A percentile compares a stretch with the other conserved stretches of the same genome.
Evolutionary conservation across 768 basidiomycete genomes (phyloP).

Genomic region (Naganishia onofrii): DNA sequence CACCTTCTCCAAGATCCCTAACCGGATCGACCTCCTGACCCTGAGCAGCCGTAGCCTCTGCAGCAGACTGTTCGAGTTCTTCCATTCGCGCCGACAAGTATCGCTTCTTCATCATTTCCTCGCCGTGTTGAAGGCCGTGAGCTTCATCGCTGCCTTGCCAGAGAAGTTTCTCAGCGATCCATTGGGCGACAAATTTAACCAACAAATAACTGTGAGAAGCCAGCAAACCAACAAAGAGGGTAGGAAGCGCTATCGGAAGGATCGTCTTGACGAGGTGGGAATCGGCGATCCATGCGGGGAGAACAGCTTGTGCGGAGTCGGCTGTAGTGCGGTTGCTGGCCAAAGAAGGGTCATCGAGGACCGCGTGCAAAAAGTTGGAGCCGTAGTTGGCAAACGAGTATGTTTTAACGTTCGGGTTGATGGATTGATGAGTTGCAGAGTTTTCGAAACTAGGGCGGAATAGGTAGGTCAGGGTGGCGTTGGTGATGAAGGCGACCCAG

Average conservation of each 20-base stretch:
- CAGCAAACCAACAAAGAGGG: slow-evolving; percentile 69
- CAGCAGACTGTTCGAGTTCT: slow-evolving; percentile 31
- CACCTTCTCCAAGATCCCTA: background rate
- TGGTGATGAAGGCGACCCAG: slow-evolving; percentile 84
- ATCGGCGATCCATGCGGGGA: slow-evolving; percentile 23
- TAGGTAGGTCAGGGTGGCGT: slow-evolving; percentile 84
- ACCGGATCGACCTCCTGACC: slow-evolving; percentile 9
- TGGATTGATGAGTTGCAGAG: slow-evolving; percentile 35
- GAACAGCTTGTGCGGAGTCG: slow-evolving; percentile 20
- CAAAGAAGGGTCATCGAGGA: slow-evolving; percentile 29
- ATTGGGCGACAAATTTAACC: slow-evolving; percentile 63
- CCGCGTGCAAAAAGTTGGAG: slow-evolving; percentile 29
- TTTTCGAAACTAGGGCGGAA: slow-evolving; percentile 61
- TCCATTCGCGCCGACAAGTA: slow-evolving; percentile 30
- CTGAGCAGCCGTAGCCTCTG: slow-evolving; percentile 3
- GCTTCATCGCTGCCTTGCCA: slow-evolving; percentile 75
- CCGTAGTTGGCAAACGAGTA: slow-evolving; percentile 35
- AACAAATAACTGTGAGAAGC: slow-evolving; percentile 85
- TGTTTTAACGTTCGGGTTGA: slow-evolving; percentile 39
- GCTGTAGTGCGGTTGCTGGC: slow-evolving; percentile 33
- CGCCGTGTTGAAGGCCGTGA: slow-evolving; percentile 59
- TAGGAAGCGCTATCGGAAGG: slow-evolving; percentile 57
- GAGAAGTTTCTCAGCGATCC: slow-evolving; percentile 68
- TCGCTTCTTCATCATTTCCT: slow-evolving; percentile 56
- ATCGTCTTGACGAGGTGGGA: slow-evolving; percentile 30